Percentiles rank a stretch among this genome's conserved stretches.
Conservation (phyloP, 345 rosid species). For the Linum usitatissimum region DNA sequence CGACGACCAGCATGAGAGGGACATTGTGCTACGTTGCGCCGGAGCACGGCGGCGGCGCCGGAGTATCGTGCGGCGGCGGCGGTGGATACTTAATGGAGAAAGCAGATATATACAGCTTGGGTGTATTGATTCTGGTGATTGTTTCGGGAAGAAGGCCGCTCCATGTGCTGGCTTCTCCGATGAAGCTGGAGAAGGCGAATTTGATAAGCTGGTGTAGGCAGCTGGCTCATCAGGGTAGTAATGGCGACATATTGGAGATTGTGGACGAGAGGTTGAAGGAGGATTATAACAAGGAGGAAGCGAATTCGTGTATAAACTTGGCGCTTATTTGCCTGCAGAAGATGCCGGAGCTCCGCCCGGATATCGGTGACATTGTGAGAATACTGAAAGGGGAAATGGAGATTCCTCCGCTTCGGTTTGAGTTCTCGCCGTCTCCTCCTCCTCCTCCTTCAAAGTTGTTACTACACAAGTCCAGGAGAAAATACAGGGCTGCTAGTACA, state of each 20-base stretch:
- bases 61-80: conserved; percentile 49
- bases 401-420: too few relatives aligned
- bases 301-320: conserved; percentile 74
- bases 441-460: too few relatives aligned
- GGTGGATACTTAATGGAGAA: conserved; percentile 90
- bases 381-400: conserved; percentile 61
- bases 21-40: conserved; percentile 95
- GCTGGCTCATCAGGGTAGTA: conserved; percentile 54
- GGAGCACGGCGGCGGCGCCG: conserved; percentile 75
- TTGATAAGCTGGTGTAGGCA: conserved; percentile 95
- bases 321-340: conserved; percentile 79
- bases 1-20: conserved; percentile 98
- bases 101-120: conserved; percentile 91
- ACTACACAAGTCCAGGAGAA: too few relatives aligned
- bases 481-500: too few relatives aligned
- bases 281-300: conserved; percentile 62
- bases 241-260: conserved; percentile 51
- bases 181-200: conserved; percentile 95
- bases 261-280: conserved; percentile 80
- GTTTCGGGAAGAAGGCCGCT: conserved; percentile 91
- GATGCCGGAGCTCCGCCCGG: conserved; percentile 81
- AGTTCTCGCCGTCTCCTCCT: too few relatives aligned
- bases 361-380: conserved; percentile 63
- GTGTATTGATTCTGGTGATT: conserved; percentile 83
- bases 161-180: conserved; percentile 85